Evolutionary conservation across 176 grass and related monocot species (phyloP).

Genomic region (Rhipidocladum racemiflorum): DNA sequence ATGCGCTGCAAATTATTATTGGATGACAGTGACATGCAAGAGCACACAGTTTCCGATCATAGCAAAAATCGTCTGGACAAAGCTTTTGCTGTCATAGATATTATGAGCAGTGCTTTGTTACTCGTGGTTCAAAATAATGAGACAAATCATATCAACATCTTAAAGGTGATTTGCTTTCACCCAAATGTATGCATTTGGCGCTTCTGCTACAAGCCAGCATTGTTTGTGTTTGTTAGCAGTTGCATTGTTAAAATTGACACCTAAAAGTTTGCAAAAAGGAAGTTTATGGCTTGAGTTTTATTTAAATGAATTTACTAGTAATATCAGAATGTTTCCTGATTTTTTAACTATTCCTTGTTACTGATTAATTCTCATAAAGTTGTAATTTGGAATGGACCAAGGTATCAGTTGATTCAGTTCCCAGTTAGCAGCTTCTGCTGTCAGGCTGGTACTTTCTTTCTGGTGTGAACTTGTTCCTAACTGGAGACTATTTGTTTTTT

Average conservation of each 20-base stretch:
- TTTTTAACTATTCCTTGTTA: background rate
- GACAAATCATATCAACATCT: conserved; percentile 95
- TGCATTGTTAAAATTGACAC: conserved; percentile 3
- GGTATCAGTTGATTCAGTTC: background rate
- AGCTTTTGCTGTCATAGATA: conserved; percentile 82
- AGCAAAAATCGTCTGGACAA: conserved; percentile 67
- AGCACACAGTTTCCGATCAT: conserved; percentile 25
- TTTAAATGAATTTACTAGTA: background rate
- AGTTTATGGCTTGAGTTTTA: background rate
- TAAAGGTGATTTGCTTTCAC: conserved; percentile 67
- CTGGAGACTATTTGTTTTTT: background rate
- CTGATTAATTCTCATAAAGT: background rate
- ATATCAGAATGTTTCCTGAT: background rate
- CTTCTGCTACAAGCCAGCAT: conserved; percentile 2
- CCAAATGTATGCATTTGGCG: background rate
- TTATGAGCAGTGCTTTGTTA: conserved; percentile 88
- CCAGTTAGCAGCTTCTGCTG: background rate
- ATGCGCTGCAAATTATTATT: conserved; percentile 96
- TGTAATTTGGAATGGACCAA: background rate
- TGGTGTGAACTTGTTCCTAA: background rate
- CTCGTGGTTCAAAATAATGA: conserved; percentile 91
- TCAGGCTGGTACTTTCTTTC: background rate
- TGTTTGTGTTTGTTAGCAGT: background rate
- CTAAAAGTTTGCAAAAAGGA: background rate
- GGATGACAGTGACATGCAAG: conserved; percentile 83